Conservation (phyloP, 164 flowering plant genomes). For the Macadamia integrifolia region DNA sequence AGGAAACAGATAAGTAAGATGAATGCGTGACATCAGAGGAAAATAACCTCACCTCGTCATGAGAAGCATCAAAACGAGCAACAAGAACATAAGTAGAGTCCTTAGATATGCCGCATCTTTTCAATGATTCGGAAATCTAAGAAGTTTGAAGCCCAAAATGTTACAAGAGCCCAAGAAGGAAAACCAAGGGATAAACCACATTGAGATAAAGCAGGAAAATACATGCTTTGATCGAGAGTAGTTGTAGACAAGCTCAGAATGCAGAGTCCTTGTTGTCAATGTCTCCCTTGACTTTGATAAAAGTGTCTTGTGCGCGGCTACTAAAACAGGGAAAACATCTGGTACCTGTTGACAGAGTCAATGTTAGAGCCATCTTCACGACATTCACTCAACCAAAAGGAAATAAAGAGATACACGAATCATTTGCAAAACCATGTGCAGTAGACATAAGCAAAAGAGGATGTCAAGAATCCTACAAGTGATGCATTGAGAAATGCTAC, state of each 20-base stretch:
- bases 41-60: constrained; percentile 55
- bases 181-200: neutral
- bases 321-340: constrained; percentile 82
- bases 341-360: constrained; percentile 49
- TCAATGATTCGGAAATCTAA: constrained; percentile 87
- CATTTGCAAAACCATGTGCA: neutral
- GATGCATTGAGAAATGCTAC: constrained; percentile 83
- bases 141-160: constrained; percentile 4
- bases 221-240: constrained; percentile 97
- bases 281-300: constrained; percentile 68
- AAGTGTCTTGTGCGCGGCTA: constrained; percentile 90
- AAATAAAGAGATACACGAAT: neutral
- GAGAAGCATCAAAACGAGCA: constrained; percentile 74
- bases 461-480: constrained; percentile 39
- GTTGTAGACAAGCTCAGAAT: constrained; percentile 91
- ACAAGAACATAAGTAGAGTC: constrained; percentile 58
- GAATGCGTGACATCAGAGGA: neutral
- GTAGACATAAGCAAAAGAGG: neutral
- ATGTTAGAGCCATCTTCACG: constrained; percentile 10
- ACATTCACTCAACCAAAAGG: neutral
- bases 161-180: neutral
- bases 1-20: neutral
- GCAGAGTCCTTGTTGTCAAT: constrained; percentile 75
- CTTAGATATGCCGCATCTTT: constrained; percentile 88
- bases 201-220: constrained; percentile 11